Conservation (phyloP, 805 yeast genomes). For the Ogataea chonburiensis region DNA sequence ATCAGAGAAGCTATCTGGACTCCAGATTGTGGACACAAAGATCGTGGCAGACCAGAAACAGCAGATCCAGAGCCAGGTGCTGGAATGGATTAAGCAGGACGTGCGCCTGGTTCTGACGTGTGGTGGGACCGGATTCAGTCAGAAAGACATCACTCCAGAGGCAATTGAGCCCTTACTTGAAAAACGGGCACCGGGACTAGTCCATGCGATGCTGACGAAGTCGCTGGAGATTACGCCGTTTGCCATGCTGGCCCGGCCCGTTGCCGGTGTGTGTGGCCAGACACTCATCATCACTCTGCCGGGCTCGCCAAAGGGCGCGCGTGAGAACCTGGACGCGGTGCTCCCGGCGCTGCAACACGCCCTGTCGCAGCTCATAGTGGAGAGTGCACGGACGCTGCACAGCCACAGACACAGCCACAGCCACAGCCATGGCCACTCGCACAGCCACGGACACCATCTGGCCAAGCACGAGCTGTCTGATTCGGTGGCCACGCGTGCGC, state of each 20-base stretch:
- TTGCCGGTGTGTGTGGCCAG: slow-evolving; percentile 43
- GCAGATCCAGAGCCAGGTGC: slow-evolving; percentile 32
- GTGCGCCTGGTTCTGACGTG: slow-evolving; percentile 41
- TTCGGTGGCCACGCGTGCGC: slow-evolving; percentile 42
- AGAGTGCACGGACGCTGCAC: slow-evolving; percentile 42
- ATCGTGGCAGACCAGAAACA: slow-evolving; percentile 39
- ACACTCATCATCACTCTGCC: slow-evolving; percentile 47
- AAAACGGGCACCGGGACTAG: slow-evolving; percentile 48
- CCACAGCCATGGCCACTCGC: slow-evolving; percentile 17
- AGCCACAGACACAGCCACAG: slow-evolving; percentile 28
- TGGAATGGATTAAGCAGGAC: slow-evolving; percentile 27
- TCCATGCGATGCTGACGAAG: slow-evolving; percentile 44
- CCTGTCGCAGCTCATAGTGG: slow-evolving; percentile 35
- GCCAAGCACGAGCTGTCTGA: slow-evolving; percentile 37
- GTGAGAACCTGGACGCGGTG: slow-evolving; percentile 43
- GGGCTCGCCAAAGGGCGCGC: slow-evolving; percentile 51
- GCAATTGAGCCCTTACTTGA: slow-evolving; percentile 44
- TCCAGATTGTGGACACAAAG: too few species aligned
- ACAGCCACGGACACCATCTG: slow-evolving; percentile 25
- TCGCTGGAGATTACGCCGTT: slow-evolving; percentile 45
- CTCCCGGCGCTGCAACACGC: slow-evolving; percentile 43
- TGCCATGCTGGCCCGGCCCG: slow-evolving; percentile 51
- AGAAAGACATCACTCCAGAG: slow-evolving; percentile 49
- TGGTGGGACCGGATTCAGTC: slow-evolving; percentile 55
- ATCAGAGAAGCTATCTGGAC: too few species aligned